phyloP scores from a whole-genome alignment of 306 rosid species.

The Trifolium subterraneum region DNA sequence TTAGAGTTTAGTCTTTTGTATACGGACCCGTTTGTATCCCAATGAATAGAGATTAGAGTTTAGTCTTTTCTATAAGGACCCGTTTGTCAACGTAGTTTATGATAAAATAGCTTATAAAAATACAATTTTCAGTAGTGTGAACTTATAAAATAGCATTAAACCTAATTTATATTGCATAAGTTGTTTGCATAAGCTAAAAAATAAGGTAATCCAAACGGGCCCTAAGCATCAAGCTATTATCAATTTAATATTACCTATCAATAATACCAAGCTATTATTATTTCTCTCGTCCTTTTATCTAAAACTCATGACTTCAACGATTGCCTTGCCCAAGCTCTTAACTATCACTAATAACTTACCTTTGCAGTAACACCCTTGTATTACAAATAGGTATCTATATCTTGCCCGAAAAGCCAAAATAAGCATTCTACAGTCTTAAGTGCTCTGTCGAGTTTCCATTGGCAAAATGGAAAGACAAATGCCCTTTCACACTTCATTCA shows the following conservation, averaged over 20 bases:
- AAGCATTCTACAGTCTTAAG: slow-evolving; percentile 38
- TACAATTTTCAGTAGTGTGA: no score
- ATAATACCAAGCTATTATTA: background rate
- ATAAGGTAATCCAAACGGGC: no score
- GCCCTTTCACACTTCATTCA: slow-evolving; percentile 27
- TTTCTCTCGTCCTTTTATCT: background rate
- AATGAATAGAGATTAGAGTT: background rate
- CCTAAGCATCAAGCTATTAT: background rate
- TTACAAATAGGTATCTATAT: slow-evolving; percentile 27
- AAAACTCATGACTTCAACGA: background rate
- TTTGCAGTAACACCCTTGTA: slow-evolving; percentile 34
- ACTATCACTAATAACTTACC: slow-evolving; percentile 19
- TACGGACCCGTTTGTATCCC: no score
- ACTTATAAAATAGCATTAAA: no score
- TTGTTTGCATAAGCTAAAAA: no score
- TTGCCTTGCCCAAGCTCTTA: slow-evolving; percentile 30
- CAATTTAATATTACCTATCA: background rate
- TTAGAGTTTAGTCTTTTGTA: background rate
- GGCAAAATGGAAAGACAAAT: slow-evolving; percentile 36
- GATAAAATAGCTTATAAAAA: no score
- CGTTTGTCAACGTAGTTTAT: no score
- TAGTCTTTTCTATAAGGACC: no score
- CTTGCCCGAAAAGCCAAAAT: slow-evolving; percentile 34
- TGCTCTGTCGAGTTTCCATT: slow-evolving; percentile 30
- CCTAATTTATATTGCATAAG: no score